Evolutionary conservation across 495 filamentous ascomycete genomes (phyloP), one percentile per base, ranked within the genome.

Genomic region (Trichoderma reesei): DNA sequence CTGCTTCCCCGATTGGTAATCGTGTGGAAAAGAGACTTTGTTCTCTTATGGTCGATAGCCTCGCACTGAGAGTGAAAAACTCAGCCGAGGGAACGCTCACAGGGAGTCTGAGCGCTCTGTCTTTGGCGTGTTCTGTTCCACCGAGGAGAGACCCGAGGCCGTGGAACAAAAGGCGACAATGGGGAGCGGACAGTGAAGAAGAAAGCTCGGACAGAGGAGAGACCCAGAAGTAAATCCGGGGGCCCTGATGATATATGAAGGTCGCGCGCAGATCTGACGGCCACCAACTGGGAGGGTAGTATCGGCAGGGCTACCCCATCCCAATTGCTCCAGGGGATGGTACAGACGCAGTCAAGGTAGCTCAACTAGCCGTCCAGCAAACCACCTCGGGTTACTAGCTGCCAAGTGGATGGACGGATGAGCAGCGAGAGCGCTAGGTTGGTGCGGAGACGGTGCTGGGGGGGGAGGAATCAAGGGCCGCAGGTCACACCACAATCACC

Each of bases 271-370:
- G 51, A 56, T 56, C 51, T 56, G 51, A 56, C 51, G 51, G 44
- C 20, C 18, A 31, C 5, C 20, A 14, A n/a, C 31, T 56, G 31
- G 20, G 51, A 56, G 51, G 51, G 51, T 56, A 56, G 51, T 56
- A 56, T 56, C 51, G 51, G 51, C 51, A 56, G 51, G 51, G 51
- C 51, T 56, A 56, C 51, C 51, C 51, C 51, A 56, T 56, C 51
- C 51, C 51, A 56, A 56, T 56, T 48, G 51, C 51, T 56, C 51
- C 51, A 56, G 51, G 51, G 51, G 51, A 56, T 14, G 51, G 51
- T 18, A 56, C 51, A 31, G 34, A 11, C 51, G 34, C 31, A 56
- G 51, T 34, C 51, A 31, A 56, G 51, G 51, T 56, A 33, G 51
- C 51, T 56, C 34, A n/a, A 56, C 51, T 56, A 56, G 51, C 51